Evolutionary conservation across 768 basidiomycete genomes (phyloP), one percentile per base, ranked within the genome.

Genomic region (Boletus reticuloceps): DNA sequence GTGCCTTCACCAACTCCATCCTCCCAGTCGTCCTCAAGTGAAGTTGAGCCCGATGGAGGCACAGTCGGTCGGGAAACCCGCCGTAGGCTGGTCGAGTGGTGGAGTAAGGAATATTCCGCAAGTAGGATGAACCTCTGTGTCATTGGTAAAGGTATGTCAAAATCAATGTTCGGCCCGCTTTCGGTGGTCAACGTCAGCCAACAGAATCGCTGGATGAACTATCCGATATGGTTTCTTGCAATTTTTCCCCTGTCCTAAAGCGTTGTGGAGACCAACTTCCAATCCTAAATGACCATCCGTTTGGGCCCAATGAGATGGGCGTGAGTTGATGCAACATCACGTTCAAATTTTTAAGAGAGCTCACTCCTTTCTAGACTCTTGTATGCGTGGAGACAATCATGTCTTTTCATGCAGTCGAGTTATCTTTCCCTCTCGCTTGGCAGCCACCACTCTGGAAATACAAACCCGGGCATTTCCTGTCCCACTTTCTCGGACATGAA

Each of bases 331-430:
- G 22, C 34, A 36, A 49, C 47, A 19, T 22, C 20, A 27, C 17
- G 55, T 56, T 54, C 62, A 16, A 36, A 25, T 22, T 9, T 46
- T 47, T 22, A 50, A 56, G 27, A 65, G 6, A 57, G 14, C 42
- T 44, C 56, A 41, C 50, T 60, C 44, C 68, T 11, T 67, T 64
- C 48, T 58, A 91, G 84, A 89, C 89, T 4, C 77, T 93, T 55
- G 86, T 97, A 10, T 88, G 83, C 47, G 82, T 88, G n/a, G 88
- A 94, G 71, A 95, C 93, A 0, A 82, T 98, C 60, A 92, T 91
- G 86, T 81, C 87, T 22, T 85, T 93, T 71, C 88, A 92, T 64
- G 85, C 82, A 0, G 62, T 96, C 48, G 94, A 95, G 64, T 79
- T 96, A 22, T 85, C 85, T 4, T 94, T 93, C 72, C 83, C 89